A percentile compares a stretch with the other conserved stretches of the same genome.
Conservation (phyloP, 2,329 filamentous ascomycete species). For the Moelleriella libera region DNA sequence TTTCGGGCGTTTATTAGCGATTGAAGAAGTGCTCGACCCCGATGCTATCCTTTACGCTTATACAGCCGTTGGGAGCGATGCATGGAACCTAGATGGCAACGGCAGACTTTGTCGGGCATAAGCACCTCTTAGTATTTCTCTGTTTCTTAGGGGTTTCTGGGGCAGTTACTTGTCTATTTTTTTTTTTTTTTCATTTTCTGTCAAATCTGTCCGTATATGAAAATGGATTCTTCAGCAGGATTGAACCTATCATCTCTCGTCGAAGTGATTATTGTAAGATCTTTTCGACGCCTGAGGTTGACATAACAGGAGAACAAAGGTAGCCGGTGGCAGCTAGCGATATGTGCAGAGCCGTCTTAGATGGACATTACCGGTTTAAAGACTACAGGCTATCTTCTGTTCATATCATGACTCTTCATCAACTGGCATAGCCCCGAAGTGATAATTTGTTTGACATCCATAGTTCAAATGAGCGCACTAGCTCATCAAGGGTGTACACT, state of each 20-base stretch:
- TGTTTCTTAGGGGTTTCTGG: background rate
- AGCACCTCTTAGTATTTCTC: background rate
- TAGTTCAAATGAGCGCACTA: no score
- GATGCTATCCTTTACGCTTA: constrained; percentile 24
- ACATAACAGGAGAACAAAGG: background rate
- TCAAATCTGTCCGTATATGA: background rate
- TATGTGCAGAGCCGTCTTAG: background rate
- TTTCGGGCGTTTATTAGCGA: constrained; percentile 17
- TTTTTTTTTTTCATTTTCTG: background rate
- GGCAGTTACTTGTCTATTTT: background rate
- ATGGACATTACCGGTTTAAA: background rate
- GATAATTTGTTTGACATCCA: no score
- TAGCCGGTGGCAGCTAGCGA: background rate
- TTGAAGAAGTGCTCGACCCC: constrained; percentile 33
- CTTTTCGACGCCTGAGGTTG: background rate
- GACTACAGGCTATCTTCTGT: background rate
- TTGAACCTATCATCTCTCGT: background rate
- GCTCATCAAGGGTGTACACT: no score
- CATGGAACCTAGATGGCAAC: background rate
- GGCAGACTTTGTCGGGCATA: background rate
- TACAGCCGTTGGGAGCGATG: background rate
- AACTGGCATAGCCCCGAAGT: no score
- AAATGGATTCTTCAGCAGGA: background rate
- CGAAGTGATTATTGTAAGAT: background rate
- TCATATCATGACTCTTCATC: no score